Conservation (phyloP, 2,329 filamentous ascomycete species). For the Paracoccidioides lutzii region DNA sequence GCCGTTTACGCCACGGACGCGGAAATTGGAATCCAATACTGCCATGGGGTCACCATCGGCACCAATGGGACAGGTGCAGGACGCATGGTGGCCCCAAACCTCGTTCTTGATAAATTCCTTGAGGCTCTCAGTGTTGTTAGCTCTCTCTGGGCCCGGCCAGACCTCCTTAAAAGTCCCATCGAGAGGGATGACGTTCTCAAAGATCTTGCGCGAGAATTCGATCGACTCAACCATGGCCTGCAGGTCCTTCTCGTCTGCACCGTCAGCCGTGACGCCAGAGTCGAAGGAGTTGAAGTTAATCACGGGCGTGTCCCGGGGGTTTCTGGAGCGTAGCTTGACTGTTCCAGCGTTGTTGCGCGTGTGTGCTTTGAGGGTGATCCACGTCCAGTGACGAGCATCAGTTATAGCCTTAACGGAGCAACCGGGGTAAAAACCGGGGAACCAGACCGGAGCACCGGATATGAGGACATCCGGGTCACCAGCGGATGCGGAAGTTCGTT, state of each 20-base stretch:
- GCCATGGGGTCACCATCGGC: constrained; percentile 40
- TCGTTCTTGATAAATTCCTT: constrained; percentile 38
- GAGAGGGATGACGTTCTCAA: constrained; percentile 30
- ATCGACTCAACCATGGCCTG: constrained; percentile 45
- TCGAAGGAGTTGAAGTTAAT: constrained; percentile 51
- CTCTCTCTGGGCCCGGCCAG: constrained; percentile 28
- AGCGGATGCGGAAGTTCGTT: constrained; percentile 26
- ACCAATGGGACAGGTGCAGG: constrained; percentile 44
- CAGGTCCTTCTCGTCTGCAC: constrained; percentile 38
- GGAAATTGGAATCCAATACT: constrained; percentile 41
- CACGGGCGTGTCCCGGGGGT: constrained; percentile 51
- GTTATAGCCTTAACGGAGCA: constrained; percentile 32
- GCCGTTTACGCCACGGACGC: constrained; percentile 40
- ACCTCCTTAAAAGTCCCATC: constrained; percentile 32
- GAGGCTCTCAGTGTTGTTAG: constrained; percentile 33
- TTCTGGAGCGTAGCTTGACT: constrained; percentile 46
- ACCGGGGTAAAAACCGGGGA: constrained; percentile 44
- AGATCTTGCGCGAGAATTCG: constrained; percentile 37
- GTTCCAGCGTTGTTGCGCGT: constrained; percentile 50
- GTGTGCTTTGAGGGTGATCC: constrained; percentile 48
- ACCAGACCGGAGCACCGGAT: constrained; percentile 42
- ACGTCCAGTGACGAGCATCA: constrained; percentile 32
- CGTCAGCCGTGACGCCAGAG: constrained; percentile 32
- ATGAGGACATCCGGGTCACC: constrained; percentile 43
- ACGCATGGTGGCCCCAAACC: constrained; percentile 47